phyloP scores from a whole-genome alignment of 192 early-diverging fungal species.

The Backusella australiensis region DNA sequence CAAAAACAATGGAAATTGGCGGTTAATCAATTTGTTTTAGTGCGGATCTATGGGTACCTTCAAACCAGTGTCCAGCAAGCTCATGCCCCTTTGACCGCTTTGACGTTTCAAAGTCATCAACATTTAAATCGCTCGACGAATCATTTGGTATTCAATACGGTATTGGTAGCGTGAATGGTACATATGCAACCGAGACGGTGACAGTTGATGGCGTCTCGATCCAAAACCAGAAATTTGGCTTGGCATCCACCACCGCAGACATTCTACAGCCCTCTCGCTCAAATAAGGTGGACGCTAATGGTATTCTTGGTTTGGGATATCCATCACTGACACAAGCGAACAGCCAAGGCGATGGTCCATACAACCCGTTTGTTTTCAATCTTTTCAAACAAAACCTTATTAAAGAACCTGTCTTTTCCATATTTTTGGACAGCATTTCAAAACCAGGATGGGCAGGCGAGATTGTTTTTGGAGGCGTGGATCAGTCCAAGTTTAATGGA shows the following conservation, averaged over 20 bases:
- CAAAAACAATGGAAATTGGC: not conserved
- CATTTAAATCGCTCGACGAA: slow-evolving; percentile 19
- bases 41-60: slow-evolving; percentile 40
- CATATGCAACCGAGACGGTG: slow-evolving; percentile 30
- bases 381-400: slow-evolving; percentile 20
- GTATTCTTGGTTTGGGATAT: slow-evolving; percentile 36
- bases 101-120: slow-evolving; percentile 20
- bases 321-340: slow-evolving; percentile 26
- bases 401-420: slow-evolving; percentile 25
- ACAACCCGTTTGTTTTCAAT: slow-evolving; percentile 37
- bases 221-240: slow-evolving; percentile 31
- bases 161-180: slow-evolving; percentile 33
- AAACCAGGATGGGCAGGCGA: slow-evolving; percentile 37
- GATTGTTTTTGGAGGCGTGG: slow-evolving; percentile 53
- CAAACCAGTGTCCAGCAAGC: slow-evolving; percentile 4
- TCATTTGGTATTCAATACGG: slow-evolving; percentile 32
- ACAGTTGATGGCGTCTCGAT: slow-evolving; percentile 17
- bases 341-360: slow-evolving; percentile 11
- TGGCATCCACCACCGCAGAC: slow-evolving; percentile 22
- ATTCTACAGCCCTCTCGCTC: slow-evolving; percentile 13
- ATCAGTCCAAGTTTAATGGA: slow-evolving; percentile 43
- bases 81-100: slow-evolving; percentile 28
- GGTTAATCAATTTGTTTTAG: not conserved
- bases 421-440: slow-evolving; percentile 20
- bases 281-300: slow-evolving; percentile 15